These are phyloP conservation scores for Fistulifera pelliculosa DNA, from an alignment of 108 stramenopile genomes.

Conservation along the genomic window DNA sequence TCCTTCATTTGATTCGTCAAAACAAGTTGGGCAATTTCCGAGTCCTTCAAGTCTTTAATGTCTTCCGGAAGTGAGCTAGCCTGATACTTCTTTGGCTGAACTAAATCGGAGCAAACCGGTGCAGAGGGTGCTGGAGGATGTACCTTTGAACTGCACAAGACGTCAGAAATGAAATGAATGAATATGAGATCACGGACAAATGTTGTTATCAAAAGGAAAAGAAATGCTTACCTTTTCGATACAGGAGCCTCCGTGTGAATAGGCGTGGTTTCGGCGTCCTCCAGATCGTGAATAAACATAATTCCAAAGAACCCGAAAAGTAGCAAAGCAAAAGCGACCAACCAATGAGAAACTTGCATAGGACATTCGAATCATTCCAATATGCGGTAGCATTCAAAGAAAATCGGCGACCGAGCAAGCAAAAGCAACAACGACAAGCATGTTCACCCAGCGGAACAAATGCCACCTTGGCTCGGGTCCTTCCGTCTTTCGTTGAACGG, in stretches of 20 bases:
- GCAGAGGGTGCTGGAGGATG: slow-evolving; percentile 56
- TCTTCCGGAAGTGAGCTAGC: slow-evolving; percentile 14
- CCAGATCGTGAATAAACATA: slow-evolving; percentile 55
- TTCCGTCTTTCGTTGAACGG: background rate
- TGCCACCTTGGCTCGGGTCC: slow-evolving; percentile 72
- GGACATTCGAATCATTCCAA: slow-evolving; percentile 39
- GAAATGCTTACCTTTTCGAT: no score
- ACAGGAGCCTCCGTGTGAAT: background rate
- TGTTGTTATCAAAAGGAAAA: no score
- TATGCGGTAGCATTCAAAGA: slow-evolving; percentile 48
- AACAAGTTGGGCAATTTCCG: slow-evolving; percentile 71
- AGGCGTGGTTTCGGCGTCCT: slow-evolving; percentile 12
- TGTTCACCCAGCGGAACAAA: slow-evolving; percentile 65
- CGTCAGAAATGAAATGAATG: no score
- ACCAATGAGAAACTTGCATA: slow-evolving; percentile 58
- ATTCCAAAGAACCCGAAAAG: slow-evolving; percentile 98
- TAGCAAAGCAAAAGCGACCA: slow-evolving; percentile 81
- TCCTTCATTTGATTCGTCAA: slow-evolving; percentile 78
- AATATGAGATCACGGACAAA: no score
- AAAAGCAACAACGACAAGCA: slow-evolving; percentile 41
- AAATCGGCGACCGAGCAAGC: slow-evolving; percentile 49
- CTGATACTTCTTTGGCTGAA: slow-evolving; percentile 32
- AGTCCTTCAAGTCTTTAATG: slow-evolving; percentile 45
- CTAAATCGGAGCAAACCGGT: slow-evolving; percentile 68
- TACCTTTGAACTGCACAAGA: slow-evolving; percentile 17